Evolutionary conservation across 257 asterid species (phyloP).

Genomic region (Solanum chiquidenum): DNA sequence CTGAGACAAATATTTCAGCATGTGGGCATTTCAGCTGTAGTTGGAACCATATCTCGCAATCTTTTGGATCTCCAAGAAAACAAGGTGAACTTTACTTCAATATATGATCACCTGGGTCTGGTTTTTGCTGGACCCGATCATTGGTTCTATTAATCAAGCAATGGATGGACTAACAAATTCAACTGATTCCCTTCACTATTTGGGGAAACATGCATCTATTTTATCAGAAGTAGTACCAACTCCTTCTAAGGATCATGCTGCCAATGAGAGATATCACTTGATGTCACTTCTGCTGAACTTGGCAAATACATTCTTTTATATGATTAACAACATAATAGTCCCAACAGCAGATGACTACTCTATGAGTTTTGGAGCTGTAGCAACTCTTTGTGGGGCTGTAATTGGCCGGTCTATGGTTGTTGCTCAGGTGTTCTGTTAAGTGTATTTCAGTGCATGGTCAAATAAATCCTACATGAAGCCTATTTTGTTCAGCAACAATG

Average conservation of each 20-base stretch:
- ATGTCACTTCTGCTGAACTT: constrained; percentile 79
- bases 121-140: constrained; percentile 88
- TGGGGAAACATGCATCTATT: constrained; percentile 94
- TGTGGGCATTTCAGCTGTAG: constrained; percentile 96
- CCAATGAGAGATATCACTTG: constrained; percentile 68
- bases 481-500: constrained; percentile 75
- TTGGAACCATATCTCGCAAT: constrained; percentile 94
- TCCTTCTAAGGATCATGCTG: constrained; percentile 42
- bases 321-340: constrained; percentile 91
- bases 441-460: constrained; percentile 98
- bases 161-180: constrained; percentile 71
- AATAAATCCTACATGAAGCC: constrained; percentile 84
- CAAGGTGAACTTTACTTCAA: constrained; percentile 85
- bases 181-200: constrained; percentile 69
- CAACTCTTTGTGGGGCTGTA: constrained; percentile 87
- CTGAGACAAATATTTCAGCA: constrained; percentile 94
- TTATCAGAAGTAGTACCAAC: constrained; percentile 82
- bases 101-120: constrained; percentile 78
- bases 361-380: constrained; percentile 88
- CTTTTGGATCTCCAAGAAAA: constrained; percentile 89
- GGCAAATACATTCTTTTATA: constrained; percentile 85
- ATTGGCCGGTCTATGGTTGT: constrained; percentile 90
- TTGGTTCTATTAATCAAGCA: constrained; percentile 64
- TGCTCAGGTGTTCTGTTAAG: constrained; percentile 89
- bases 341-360: constrained; percentile 98